These are phyloP conservation scores for Termitomyces titanicus DNA, from an alignment of 768 basidiomycete species.

Conservation along the genomic window DNA sequence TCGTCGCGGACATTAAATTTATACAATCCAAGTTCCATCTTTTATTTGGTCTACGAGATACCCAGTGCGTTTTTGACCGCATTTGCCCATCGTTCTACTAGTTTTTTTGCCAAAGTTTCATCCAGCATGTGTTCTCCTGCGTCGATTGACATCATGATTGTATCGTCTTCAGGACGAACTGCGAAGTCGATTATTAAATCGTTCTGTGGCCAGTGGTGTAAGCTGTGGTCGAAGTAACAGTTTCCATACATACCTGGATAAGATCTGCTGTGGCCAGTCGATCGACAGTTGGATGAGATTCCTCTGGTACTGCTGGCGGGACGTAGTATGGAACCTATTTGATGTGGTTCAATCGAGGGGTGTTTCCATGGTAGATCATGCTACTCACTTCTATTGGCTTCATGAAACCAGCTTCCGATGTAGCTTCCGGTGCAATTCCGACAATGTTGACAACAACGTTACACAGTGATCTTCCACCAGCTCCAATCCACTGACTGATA, in stretches of 20 bases:
- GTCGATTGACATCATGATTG: slow-evolving; percentile 30
- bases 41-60: slow-evolving; percentile 8
- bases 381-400: slow-evolving; percentile 31
- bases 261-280: slow-evolving; percentile 19
- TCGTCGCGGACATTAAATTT: slow-evolving; percentile 46
- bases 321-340: slow-evolving; percentile 33
- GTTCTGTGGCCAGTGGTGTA: slow-evolving; percentile 10
- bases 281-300: slow-evolving; percentile 13
- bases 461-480: slow-evolving; percentile 27
- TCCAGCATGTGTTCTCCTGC: slow-evolving; percentile 22
- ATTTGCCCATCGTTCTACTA: slow-evolving; percentile 22
- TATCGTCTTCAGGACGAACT: slow-evolving; percentile 17
- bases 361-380: neutral
- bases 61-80: slow-evolving; percentile 14
- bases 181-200: slow-evolving; percentile 30
- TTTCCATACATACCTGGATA: slow-evolving; percentile 14
- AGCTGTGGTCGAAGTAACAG: neutral
- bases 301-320: slow-evolving; percentile 17
- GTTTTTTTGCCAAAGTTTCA: slow-evolving; percentile 16
- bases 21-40: neutral
- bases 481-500: slow-evolving; percentile 34
- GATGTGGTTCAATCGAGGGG: neutral
- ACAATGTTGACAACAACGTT: slow-evolving; percentile 45
- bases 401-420: slow-evolving; percentile 18
- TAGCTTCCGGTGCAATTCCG: slow-evolving; percentile 26